Evolutionary conservation across 2,329 filamentous ascomycete species (phyloP).

Genomic region (Hypocrella siamensis): DNA sequence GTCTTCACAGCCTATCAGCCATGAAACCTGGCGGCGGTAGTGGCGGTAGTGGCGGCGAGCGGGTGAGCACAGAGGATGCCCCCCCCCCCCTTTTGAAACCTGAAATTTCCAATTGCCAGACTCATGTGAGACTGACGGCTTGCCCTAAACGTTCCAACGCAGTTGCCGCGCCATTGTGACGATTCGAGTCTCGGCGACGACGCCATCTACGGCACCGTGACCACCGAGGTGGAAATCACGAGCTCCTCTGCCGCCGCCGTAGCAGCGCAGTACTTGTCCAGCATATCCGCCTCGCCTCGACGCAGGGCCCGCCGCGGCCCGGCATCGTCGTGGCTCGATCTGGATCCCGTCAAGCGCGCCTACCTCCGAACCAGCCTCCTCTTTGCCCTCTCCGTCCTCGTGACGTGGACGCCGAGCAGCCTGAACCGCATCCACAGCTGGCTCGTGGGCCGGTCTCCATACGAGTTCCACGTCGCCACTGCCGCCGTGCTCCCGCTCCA

Average conservation of each 20-base stretch:
- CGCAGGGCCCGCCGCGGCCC: slow-evolving; percentile 1
- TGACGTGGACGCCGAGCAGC: slow-evolving; percentile 51
- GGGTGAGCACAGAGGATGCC: slow-evolving; percentile 10
- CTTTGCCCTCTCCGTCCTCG: slow-evolving; percentile 43
- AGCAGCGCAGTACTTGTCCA: slow-evolving; percentile 17
- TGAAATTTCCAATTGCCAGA: not conserved
- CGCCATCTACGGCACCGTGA: slow-evolving; percentile 32
- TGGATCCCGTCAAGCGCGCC: slow-evolving; percentile 42
- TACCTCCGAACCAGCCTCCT: slow-evolving; percentile 46
- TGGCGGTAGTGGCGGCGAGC: slow-evolving; percentile 12
- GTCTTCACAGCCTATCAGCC: slow-evolving; percentile 34
- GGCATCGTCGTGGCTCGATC: slow-evolving; percentile 18
- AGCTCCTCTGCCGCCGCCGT: slow-evolving; percentile 10
- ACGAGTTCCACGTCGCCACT: slow-evolving; percentile 51
- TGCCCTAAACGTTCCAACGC: not conserved
- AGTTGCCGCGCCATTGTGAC: too few relatives aligned
- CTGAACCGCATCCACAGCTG: slow-evolving; percentile 62
- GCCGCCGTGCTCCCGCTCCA: slow-evolving; percentile 62
- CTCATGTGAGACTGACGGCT: not conserved
- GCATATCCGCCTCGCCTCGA: slow-evolving; percentile 8
- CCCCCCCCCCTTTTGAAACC: not conserved
- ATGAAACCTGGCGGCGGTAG: slow-evolving; percentile 14
- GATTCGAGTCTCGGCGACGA: slow-evolving; percentile 3
- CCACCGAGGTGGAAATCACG: slow-evolving; percentile 33
- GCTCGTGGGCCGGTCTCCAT: slow-evolving; percentile 35